Conservation (phyloP, 331 rosid genomes). For the Quercus lobata region DNA sequence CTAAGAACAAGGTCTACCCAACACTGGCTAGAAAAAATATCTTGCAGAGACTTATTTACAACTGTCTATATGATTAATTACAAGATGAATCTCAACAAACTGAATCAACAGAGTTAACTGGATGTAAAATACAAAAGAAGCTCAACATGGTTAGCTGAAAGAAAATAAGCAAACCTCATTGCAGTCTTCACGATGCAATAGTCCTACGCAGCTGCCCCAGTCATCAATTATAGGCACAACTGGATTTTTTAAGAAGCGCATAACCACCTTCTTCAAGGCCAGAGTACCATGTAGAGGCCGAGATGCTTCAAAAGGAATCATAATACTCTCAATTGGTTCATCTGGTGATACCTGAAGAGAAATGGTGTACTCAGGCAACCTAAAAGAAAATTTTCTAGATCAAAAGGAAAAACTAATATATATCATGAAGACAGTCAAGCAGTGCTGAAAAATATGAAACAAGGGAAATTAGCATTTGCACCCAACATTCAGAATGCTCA, state of each 20-base stretch:
- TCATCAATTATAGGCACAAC: slow-evolving; percentile 74
- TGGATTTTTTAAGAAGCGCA: slow-evolving; percentile 55
- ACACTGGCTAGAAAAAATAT: not conserved
- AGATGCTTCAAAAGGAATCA: slow-evolving; percentile 66
- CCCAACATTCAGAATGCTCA: not conserved
- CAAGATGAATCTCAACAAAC: not conserved
- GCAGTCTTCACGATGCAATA: slow-evolving; percentile 76
- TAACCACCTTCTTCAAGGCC: slow-evolving; percentile 44
- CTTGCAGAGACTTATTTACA: not conserved
- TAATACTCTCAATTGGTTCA: slow-evolving; percentile 53
- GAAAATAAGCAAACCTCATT: slow-evolving; percentile 42
- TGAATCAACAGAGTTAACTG: not conserved
- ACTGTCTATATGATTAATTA: not conserved
- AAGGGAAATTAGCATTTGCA: slow-evolving; percentile 2
- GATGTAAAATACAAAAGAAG: not conserved
- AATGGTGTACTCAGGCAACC: slow-evolving; percentile 9
- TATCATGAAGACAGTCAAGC: not conserved
- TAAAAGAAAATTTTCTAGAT: slow-evolving; percentile 5
- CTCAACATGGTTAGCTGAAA: not conserved
- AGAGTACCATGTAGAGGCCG: slow-evolving; percentile 52
- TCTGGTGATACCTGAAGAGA: slow-evolving; percentile 47
- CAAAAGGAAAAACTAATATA: not conserved
- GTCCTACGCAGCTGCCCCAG: slow-evolving; percentile 74
- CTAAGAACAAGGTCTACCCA: not conserved
- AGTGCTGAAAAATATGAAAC: slow-evolving; percentile 1